phyloP scores from a whole-genome alignment of 169 alveolate genomes.

The Plasmodium falciparum region DNA sequence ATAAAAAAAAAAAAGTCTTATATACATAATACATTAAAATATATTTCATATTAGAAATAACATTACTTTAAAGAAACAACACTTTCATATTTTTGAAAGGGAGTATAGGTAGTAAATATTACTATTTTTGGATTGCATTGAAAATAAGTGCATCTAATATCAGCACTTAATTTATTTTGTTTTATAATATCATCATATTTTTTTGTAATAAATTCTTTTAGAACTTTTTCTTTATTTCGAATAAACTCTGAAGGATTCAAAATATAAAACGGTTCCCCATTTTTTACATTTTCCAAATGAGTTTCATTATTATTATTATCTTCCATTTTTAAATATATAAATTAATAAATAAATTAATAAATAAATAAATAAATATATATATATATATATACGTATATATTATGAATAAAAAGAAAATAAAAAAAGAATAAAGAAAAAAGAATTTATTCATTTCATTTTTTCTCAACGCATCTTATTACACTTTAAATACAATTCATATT shows the following conservation, averaged over 20 bases:
- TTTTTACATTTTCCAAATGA: neutral
- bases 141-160: conserved; percentile 29
- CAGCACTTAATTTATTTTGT: conserved; percentile 11
- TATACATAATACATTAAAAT: neutral
- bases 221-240: conserved; percentile 35
- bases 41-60: conserved; percentile 4
- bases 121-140: conserved; percentile 54
- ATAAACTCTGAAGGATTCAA: conserved; percentile 46
- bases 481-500: no score
- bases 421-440: no score
- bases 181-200: conserved; percentile 34
- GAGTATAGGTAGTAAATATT: conserved; percentile 52
- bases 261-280: conserved; percentile 6
- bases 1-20: neutral
- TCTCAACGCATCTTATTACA: no score
- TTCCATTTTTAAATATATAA: conserved; percentile 34
- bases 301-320: neutral
- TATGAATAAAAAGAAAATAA: conserved; percentile 44
- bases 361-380: conserved; percentile 49
- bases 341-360: conserved; percentile 41
- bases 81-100: conserved; percentile 60
- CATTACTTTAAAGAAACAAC: conserved; percentile 54
- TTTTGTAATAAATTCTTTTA: conserved; percentile 52
- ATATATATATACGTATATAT: conserved; percentile 52
- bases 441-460: no score